A percentile compares a stretch with the other conserved stretches of the same genome.
Conservation (phyloP, 2,329 filamentous ascomycete species). For the Talaromyces piceae region DNA sequence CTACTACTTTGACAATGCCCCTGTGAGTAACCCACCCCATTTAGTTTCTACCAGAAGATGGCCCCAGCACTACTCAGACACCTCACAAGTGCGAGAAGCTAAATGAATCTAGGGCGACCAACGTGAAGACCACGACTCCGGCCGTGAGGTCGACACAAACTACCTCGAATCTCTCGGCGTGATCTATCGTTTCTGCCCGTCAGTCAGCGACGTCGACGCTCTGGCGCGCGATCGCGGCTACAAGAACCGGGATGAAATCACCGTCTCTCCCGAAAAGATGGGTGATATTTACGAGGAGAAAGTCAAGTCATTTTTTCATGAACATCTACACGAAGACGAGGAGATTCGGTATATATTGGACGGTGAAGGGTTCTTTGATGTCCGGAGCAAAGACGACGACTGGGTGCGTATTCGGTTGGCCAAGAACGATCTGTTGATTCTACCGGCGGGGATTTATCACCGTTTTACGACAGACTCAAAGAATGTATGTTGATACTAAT, state of each 20-base stretch:
- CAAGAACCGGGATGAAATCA: slow-evolving; percentile 91
- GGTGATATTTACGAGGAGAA: slow-evolving; percentile 85
- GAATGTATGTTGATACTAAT: slow-evolving; percentile 53
- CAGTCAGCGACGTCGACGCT: slow-evolving; percentile 60
- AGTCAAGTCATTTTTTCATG: slow-evolving; percentile 86
- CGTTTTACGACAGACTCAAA: slow-evolving; percentile 89
- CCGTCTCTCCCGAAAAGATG: slow-evolving; percentile 78
- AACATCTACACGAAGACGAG: slow-evolving; percentile 97
- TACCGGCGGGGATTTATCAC: slow-evolving; percentile 94
- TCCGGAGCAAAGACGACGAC: slow-evolving; percentile 70
- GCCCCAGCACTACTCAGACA: neutral
- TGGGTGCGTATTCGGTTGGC: slow-evolving; percentile 84
- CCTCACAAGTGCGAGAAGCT: neutral
- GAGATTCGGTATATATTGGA: slow-evolving; percentile 93
- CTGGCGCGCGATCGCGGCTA: slow-evolving; percentile 72
- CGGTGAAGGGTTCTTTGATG: slow-evolving; percentile 88
- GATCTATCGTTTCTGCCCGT: slow-evolving; percentile 62
- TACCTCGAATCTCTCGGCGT: slow-evolving; percentile 72
- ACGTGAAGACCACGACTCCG: slow-evolving; percentile 81
- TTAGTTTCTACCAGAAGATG: neutral
- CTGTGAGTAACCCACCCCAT: slow-evolving; percentile 39
- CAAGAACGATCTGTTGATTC: slow-evolving; percentile 83
- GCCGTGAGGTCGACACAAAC: slow-evolving; percentile 55
- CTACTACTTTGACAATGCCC: slow-evolving; percentile 63
- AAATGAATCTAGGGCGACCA: slow-evolving; percentile 68